Base-by-base conservation (phyloP, 164 flowering plant genomes). In the Tinospora cordifolia region DNA sequence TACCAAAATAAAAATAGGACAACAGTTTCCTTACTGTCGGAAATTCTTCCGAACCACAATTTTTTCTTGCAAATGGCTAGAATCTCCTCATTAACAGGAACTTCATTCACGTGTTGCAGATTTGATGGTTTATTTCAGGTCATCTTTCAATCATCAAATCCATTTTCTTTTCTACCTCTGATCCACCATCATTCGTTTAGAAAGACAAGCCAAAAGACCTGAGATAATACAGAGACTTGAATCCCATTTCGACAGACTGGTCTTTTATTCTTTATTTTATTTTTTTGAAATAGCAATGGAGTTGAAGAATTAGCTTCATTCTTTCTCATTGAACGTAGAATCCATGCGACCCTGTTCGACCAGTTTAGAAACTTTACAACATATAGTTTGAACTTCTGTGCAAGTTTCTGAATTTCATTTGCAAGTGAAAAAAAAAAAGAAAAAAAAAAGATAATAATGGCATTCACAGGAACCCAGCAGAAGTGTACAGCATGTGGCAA, bases 401-500 rank as follows among this genome's bases (percentile, higher is more conserved):
- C n/a, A 63, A 38, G 71, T 54, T 38, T 13, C 34, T 1, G 64
- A 69, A 30, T 19, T 47, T 30, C 36, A 30, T 30, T 68, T 3
- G n/a, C 62, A 5, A 26, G 30, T 2, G 19, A 25, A 67, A 34
- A 62, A 47, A 22, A n/a, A n/a, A n/a, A n/a, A n/a, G n/a, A n/a
- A n/a, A n/a, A n/a, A n/a, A n/a, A n/a, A n/a, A n/a, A n/a, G n/a
- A n/a, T n/a, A n/a, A 68, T 69, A 69, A 86, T 84, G 86, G 47
- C 83, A 63, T 87, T 87, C 71, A 85, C 76, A 51, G 90, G 90
- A 68, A 87, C 88, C 24, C 74, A 76, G 38, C 74, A 87, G 58
- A 87, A 85, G 75, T 87, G 90, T 69, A 87, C 78, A 70, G 86
- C 83, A 8, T 87, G 90, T 22, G 86, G 81, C 44, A 87, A 85